Conservation (phyloP, 2,329 filamentous ascomycete genomes). For the Trichoderma breve region DNA sequence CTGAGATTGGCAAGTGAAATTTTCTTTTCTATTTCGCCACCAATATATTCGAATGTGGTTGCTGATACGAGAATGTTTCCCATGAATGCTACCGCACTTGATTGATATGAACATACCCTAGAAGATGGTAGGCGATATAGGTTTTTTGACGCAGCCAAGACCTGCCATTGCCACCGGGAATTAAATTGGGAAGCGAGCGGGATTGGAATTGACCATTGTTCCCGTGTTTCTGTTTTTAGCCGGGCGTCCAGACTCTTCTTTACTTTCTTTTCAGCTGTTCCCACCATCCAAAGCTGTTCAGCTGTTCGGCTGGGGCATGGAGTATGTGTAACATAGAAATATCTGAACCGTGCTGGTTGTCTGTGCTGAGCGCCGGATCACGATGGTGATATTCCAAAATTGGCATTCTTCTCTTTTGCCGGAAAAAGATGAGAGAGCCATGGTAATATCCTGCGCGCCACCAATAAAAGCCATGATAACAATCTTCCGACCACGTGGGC, state of each 20-base stretch:
- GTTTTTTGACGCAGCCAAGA: background rate
- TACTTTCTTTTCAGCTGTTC: background rate
- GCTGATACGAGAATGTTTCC: background rate
- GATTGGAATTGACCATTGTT: background rate
- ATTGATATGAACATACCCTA: background rate
- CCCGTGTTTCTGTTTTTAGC: background rate
- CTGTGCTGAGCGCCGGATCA: background rate
- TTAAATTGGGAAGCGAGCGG: background rate
- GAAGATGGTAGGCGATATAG: background rate
- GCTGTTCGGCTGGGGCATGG: background rate
- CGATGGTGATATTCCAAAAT: background rate
- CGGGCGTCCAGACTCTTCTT: too few species aligned
- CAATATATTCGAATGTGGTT: background rate
- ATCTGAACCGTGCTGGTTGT: background rate
- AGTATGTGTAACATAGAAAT: background rate
- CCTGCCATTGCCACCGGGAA: background rate
- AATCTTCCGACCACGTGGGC: background rate
- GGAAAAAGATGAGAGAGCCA: background rate
- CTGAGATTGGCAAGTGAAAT: background rate
- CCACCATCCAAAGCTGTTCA: background rate
- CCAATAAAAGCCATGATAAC: background rate
- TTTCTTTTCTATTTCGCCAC: background rate
- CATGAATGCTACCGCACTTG: background rate
- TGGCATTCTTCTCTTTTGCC: background rate
- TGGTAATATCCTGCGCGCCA: background rate